Percentiles rank a stretch among this genome's conserved stretches.
Evolutionary conservation across 129 eudicot genomes (phyloP).

Genomic region (Helichrysum umbraculigerum): DNA sequence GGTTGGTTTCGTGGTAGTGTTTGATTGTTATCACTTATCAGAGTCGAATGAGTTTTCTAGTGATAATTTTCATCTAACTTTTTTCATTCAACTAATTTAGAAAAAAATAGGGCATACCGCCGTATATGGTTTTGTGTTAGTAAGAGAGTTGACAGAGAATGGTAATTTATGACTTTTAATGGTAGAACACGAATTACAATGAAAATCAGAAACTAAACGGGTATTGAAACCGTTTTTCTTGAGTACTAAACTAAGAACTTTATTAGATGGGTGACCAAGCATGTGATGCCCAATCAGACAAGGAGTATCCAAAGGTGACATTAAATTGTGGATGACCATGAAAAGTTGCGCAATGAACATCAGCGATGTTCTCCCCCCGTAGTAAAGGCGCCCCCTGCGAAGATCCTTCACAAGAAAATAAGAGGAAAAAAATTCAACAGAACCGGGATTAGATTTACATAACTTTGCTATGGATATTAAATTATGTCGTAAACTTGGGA

Average conservation of each 20-base stretch:
- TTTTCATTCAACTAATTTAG: no score
- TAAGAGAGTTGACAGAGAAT: neutral
- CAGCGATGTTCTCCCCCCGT: constrained; percentile 7
- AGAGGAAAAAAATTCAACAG: neutral
- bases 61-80: no score
- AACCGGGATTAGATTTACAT: neutral
- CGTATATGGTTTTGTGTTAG: no score
- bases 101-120: no score
- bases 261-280: neutral
- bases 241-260: neutral
- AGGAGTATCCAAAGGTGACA: neutral
- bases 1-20: no score
- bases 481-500: neutral
- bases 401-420: constrained; percentile 2
- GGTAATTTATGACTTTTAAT: neutral
- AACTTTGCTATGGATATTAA: neutral
- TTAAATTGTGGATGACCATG: neutral
- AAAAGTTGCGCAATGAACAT: neutral
- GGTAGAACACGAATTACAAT: neutral
- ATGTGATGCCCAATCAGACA: neutral
- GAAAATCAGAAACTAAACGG: neutral
- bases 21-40: no score
- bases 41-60: no score
- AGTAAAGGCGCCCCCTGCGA: neutral
- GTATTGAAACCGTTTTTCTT: neutral